phyloP scores from a whole-genome alignment of 2,329 filamentous ascomycete species.

The Dryadomyces sulphureus region DNA sequence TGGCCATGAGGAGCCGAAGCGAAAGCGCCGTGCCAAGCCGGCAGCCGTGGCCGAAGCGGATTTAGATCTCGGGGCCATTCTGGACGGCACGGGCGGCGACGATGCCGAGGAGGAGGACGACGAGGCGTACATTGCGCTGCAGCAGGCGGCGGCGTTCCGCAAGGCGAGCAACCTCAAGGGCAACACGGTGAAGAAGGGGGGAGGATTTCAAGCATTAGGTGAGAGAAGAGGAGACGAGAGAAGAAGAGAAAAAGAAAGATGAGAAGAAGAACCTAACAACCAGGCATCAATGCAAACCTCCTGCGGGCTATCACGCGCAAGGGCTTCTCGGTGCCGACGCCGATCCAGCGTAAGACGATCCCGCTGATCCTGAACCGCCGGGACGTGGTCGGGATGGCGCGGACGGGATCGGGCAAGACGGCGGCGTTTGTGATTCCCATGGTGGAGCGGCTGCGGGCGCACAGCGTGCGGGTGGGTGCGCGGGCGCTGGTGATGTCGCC shows the following conservation, averaged over 20 bases:
- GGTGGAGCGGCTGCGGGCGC: conserved; percentile 83
- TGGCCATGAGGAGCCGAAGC: conserved; percentile 21
- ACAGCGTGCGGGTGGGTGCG: conserved; percentile 75
- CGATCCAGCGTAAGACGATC: conserved; percentile 94
- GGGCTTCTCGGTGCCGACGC: conserved; percentile 90
- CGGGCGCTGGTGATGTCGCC: conserved; percentile 82
- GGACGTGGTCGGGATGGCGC: conserved; percentile 97
- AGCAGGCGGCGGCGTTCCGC: conserved; percentile 75
- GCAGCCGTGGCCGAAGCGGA: conserved; percentile 24
- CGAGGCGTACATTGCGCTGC: conserved; percentile 78
- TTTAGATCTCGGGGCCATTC: conserved; percentile 45
- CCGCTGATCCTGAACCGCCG: conserved; percentile 77
- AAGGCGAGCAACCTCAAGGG: conserved; percentile 73
- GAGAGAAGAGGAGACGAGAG: conserved; percentile 8
- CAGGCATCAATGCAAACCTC: conserved; percentile 63
- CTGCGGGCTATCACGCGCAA: conserved; percentile 86
- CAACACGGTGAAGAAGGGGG: conserved; percentile 81
- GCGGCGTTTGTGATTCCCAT: conserved; percentile 97
- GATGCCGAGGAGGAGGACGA: conserved; percentile 49
- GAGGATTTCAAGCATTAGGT: conserved; percentile 94
- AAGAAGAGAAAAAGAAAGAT: neutral
- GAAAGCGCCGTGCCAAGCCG: conserved; percentile 7
- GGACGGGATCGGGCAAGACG: conserved; percentile 97
- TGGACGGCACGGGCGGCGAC: conserved; percentile 35
- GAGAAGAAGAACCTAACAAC: neutral